Conservation (phyloP, 2,329 filamentous ascomycete species). For the Akanthomyces lecanii region DNA sequence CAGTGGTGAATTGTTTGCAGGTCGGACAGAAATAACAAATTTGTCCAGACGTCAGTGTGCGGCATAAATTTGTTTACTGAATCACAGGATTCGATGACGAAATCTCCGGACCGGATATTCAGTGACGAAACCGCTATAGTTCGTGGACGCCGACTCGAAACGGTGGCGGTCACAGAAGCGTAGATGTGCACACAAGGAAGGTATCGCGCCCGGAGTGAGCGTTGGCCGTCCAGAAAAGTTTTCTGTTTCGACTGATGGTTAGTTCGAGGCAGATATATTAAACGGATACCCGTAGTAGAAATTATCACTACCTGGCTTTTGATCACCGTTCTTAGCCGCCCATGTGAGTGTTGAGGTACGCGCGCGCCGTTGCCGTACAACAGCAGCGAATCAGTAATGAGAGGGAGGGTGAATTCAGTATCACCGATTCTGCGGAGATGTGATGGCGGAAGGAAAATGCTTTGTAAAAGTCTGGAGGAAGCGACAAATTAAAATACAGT, state of each 20-base stretch:
- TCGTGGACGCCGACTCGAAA: conserved; percentile 8
- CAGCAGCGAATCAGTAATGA: background rate
- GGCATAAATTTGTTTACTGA: background rate
- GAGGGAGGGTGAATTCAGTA: background rate
- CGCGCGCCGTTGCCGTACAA: background rate
- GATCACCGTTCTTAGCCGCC: background rate
- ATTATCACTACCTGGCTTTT: background rate
- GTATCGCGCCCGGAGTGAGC: background rate
- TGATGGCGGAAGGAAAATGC: background rate
- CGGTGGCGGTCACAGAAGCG: conserved; percentile 3
- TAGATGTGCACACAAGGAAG: background rate
- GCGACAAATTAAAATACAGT: background rate
- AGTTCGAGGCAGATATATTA: background rate
- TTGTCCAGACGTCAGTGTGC: background rate
- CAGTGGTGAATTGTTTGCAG: background rate
- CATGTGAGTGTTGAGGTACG: background rate
- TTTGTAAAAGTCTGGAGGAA: background rate
- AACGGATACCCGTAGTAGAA: background rate
- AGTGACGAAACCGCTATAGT: background rate
- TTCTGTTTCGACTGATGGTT: background rate
- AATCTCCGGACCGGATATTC: background rate
- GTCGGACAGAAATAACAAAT: background rate
- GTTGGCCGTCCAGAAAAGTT: background rate
- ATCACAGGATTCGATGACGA: background rate
- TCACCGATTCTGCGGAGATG: background rate